Evolutionary conservation across 352 stramenopile genomes (phyloP), one percentile per base, ranked within the genome.

Genomic region (Thalassiosira mediterranea): DNA sequence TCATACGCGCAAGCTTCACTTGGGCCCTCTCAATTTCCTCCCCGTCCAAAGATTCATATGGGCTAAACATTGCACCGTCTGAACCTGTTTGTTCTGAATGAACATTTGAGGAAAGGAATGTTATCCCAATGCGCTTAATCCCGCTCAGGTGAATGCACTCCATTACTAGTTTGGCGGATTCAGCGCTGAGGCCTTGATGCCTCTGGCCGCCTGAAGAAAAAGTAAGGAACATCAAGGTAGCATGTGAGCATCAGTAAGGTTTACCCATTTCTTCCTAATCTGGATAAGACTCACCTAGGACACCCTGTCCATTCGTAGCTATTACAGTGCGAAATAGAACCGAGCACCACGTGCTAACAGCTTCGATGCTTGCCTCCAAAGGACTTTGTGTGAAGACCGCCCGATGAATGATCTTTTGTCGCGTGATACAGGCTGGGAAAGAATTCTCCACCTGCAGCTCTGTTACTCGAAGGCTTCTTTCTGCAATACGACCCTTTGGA

Each of bases 91-190:
- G 53, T 11, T 78, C 61, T 29, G 32, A 42, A 47, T 47, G 67
- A 26, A 79, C 34, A 46, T 68, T 86, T 53, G 62, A 75, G 38
- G 53, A 80, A 29, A 92, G 75, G n/a, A 93, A 78, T 10, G 76
- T 72, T 46, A 86, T 42, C 40, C 86, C 86, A 23, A 94, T 90
- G 72, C 89, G 84, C 59, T 91, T 94, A 0, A 94, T 79, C 29
- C 87, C 73, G 69, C 87, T 92, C 37, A 70, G 84, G 76, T 93
- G 87, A 68, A 94, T 90, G 34, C 85, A 90, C 49, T 94, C 89
- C 38, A 81, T 80, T 44, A 94, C 78, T 58, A 93, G 79, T 71
- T 91, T 93, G 1, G 86, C 86, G 61, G 83, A 81, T 61, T 79
- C 79, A 26, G 80, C 86, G 42, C 79, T 89, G 47, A 93, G 84